Conservation (phyloP, 352 stramenopile species). For the Pythium aphanidermatum region DNA sequence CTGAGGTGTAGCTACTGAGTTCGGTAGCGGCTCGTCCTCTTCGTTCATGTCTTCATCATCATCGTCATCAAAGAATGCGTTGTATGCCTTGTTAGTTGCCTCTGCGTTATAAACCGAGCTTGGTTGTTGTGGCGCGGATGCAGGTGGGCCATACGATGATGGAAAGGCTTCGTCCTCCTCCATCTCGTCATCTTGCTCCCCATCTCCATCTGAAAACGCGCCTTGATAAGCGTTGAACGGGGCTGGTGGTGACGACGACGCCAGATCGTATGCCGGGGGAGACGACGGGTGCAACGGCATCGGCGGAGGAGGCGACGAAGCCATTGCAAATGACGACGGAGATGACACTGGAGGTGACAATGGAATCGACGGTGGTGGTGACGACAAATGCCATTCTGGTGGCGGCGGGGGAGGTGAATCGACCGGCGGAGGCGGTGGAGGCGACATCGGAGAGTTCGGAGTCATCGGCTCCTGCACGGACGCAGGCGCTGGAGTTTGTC, state of each 20-base stretch:
- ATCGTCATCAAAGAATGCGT: conserved; percentile 63
- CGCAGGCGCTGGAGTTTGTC: conserved; percentile 20
- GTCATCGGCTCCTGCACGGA: conserved; percentile 9
- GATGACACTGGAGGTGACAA: conserved; percentile 7
- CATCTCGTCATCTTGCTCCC: conserved; percentile 36
- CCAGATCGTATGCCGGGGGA: not conserved
- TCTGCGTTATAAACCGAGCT: conserved; percentile 40
- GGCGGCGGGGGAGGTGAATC: conserved; percentile 8
- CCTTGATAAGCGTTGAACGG: not conserved
- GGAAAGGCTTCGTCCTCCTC: conserved; percentile 79
- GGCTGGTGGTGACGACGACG: conserved; percentile 2
- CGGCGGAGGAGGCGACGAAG: conserved; percentile 2
- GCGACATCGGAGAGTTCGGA: conserved; percentile 9
- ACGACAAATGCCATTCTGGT: not conserved
- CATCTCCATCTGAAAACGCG: not conserved
- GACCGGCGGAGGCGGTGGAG: conserved; percentile 15
- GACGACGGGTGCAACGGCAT: conserved; percentile 1
- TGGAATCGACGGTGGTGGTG: conserved; percentile 4
- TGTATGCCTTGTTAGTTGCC: conserved; percentile 62
- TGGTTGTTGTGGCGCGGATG: conserved; percentile 20
- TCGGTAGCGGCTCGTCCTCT: conserved; percentile 54
- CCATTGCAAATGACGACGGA: not conserved
- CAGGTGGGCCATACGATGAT: conserved; percentile 26
- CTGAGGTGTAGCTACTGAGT: not conserved
- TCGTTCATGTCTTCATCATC: conserved; percentile 30